A percentile compares a stretch with the other conserved stretches of the same genome.
Evolutionary conservation across 495 filamentous ascomycete genomes (phyloP).

Genomic region (Sphaerosporella brunnea): DNA sequence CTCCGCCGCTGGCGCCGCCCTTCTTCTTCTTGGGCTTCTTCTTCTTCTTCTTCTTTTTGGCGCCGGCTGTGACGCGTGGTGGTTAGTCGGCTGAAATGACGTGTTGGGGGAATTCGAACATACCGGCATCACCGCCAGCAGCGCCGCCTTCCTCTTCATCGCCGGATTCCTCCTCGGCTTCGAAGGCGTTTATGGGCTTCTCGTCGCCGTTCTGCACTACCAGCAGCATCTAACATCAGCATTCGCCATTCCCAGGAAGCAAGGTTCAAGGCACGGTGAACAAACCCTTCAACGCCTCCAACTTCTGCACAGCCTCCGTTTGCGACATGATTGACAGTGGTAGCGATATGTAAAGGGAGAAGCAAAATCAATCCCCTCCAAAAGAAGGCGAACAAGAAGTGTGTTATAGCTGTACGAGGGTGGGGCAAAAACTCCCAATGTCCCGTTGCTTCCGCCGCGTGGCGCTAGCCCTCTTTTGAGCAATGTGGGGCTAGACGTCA

Average conservation of each 20-base stretch:
- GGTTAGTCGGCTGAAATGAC: no score
- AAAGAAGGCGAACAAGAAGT: no score
- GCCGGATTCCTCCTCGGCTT: constrained; percentile 1
- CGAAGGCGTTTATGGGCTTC: neutral
- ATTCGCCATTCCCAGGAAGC: no score
- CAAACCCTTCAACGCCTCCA: constrained; percentile 10
- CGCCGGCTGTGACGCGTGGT: no score
- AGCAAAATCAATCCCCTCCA: no score
- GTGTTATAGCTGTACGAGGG: no score
- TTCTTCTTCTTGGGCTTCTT: constrained; percentile 69
- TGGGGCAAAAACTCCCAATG: no score
- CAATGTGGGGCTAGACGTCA: no score
- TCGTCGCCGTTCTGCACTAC: constrained; percentile 1
- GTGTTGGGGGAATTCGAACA: neutral
- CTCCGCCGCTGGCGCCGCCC: constrained; percentile 49
- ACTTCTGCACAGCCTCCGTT: constrained; percentile 1
- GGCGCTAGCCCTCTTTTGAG: no score
- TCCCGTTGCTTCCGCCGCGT: no score
- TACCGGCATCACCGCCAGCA: constrained; percentile 26
- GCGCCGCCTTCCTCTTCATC: constrained; percentile 32
- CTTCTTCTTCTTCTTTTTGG: constrained; percentile 31
- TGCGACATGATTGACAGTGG: constrained; percentile 13
- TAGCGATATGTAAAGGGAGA: no score
- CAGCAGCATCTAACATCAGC: no score
- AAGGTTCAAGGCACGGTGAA: neutral